Evolutionary conservation across 345 rosid species (phyloP).

Genomic region (Aegle marmelos): DNA sequence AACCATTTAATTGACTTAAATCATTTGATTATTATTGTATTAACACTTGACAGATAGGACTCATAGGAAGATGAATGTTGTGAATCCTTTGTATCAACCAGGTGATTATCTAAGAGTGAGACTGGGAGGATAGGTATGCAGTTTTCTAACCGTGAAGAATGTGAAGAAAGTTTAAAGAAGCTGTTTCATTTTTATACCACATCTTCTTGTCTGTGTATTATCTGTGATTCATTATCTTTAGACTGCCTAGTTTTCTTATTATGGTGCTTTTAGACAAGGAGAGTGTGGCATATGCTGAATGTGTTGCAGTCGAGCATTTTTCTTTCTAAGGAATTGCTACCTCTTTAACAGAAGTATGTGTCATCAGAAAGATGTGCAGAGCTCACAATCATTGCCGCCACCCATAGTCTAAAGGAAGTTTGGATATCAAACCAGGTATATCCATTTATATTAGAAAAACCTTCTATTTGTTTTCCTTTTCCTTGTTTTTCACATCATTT

Average conservation of each 20-base stretch:
- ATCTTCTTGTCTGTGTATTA: not conserved
- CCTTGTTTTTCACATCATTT: not conserved
- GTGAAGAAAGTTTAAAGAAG: not conserved
- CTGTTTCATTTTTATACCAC: not conserved
- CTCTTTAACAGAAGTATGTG: constrained; percentile 58
- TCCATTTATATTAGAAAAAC: constrained; percentile 6
- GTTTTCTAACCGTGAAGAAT: not conserved
- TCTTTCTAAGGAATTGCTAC: not conserved
- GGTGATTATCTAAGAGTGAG: not conserved
- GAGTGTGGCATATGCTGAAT: not conserved
- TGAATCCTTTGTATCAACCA: not conserved
- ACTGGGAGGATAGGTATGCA: not conserved
- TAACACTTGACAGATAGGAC: not conserved
- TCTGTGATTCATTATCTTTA: not conserved
- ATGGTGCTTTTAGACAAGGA: not conserved
- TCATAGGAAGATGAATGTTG: not conserved
- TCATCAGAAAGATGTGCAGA: constrained; percentile 86
- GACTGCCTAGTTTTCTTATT: not conserved
- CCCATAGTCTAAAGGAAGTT: constrained; percentile 84
- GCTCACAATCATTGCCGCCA: constrained; percentile 73
- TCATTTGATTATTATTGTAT: not conserved
- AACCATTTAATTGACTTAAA: not conserved
- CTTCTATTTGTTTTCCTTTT: not conserved
- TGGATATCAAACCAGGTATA: constrained; percentile 95
- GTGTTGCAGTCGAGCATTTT: not conserved